Conservation (phyloP, 257 asterid species). For the Linaria vulgaris region DNA sequence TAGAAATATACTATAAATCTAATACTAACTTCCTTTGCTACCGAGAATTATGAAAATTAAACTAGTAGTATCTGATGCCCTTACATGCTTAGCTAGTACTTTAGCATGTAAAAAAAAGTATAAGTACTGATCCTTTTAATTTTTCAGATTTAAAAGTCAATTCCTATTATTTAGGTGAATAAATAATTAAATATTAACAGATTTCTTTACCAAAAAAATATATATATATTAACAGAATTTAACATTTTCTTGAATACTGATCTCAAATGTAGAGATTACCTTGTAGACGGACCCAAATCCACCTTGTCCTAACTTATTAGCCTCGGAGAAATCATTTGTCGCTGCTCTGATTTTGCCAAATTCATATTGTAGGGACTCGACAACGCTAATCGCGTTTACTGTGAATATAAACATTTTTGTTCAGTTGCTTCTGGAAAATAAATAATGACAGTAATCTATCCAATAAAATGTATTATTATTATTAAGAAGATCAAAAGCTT, state of each 20-base stretch:
- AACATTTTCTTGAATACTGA: too few species aligned
- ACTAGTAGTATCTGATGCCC: too few species aligned
- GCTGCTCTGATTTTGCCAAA: conserved; percentile 25
- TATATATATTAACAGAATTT: too few species aligned
- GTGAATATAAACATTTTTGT: background rate
- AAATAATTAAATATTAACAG: too few species aligned
- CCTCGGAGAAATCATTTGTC: conserved; percentile 28
- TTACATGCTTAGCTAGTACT: too few species aligned
- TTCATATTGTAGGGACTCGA: conserved; percentile 27
- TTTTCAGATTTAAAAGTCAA: too few species aligned
- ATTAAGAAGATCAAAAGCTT: background rate
- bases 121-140: too few species aligned
- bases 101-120: too few species aligned
- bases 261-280: too few species aligned
- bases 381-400: conserved; percentile 12
- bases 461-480: background rate
- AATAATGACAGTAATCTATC: background rate
- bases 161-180: too few species aligned
- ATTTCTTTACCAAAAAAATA: too few species aligned
- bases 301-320: conserved; percentile 33
- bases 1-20: background rate
- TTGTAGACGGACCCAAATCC: conserved; percentile 35
- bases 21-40: background rate
- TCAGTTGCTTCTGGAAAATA: background rate
- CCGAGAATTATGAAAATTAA: background rate